A percentile compares a stretch with the other conserved stretches of the same genome.
These are phyloP conservation scores for Endoconidiophora polonica DNA, from an alignment of 2,329 filamentous ascomycete species.

Conservation along the genomic window DNA sequence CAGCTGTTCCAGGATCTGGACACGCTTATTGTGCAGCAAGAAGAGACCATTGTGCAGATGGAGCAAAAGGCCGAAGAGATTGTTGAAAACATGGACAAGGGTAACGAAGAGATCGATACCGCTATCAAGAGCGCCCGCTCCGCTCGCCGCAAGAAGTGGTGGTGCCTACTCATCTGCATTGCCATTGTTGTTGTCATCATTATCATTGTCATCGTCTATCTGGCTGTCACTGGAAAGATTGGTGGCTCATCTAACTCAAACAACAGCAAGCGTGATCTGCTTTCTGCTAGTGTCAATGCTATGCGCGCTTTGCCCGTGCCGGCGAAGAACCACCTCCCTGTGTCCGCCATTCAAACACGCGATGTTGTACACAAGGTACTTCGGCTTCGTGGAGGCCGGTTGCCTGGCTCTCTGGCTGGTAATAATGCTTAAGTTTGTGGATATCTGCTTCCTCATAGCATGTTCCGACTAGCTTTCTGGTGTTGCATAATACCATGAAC, in stretches of 20 bases:
- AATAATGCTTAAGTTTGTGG: too few relatives aligned
- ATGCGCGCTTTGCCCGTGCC: not conserved
- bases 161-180: constrained; percentile 61
- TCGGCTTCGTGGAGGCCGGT: constrained; percentile 6
- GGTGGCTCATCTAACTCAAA: constrained; percentile 18
- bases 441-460: too few relatives aligned
- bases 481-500: too few relatives aligned
- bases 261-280: constrained; percentile 18
- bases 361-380: constrained; percentile 3
- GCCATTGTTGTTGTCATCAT: constrained; percentile 36
- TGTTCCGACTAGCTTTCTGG: too few relatives aligned
- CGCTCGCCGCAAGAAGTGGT: constrained; percentile 91
- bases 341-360: not conserved
- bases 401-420: not conserved
- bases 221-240: constrained; percentile 18
- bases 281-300: constrained; percentile 1
- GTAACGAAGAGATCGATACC: constrained; percentile 65
- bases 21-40: constrained; percentile 70
- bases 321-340: constrained; percentile 7
- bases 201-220: constrained; percentile 33
- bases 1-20: constrained; percentile 86
- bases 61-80: constrained; percentile 79
- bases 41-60: constrained; percentile 61
- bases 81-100: constrained; percentile 67
- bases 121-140: constrained; percentile 68